phyloP scores from a whole-genome alignment of 345 rosid genomes.

The Lenwebbia sp. region DNA sequence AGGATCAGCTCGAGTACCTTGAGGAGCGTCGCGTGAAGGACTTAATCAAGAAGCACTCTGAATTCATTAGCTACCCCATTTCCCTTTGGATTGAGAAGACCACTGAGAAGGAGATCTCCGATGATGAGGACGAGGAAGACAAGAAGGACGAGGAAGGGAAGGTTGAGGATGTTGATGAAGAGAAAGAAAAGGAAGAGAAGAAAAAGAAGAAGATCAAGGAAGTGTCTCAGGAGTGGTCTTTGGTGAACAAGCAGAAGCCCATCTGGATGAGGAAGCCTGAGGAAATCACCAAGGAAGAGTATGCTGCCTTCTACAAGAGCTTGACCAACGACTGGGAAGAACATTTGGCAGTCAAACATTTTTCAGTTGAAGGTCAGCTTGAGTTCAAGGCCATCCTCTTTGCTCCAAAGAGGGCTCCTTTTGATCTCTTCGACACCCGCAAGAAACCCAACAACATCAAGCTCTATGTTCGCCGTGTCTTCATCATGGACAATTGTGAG shows the following conservation, averaged over 20 bases:
- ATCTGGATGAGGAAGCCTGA: conserved; percentile 97
- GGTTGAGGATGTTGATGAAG: conserved; percentile 73
- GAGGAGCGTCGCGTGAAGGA: conserved; percentile 88
- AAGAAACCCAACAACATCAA: conserved; percentile 92
- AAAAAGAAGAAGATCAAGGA: conserved; percentile 92
- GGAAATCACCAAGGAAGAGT: conserved; percentile 83
- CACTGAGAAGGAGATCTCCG: conserved; percentile 75
- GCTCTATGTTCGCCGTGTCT: conserved; percentile 87
- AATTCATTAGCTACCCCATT: conserved; percentile 82
- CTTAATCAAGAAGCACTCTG: conserved; percentile 88
- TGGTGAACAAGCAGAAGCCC: conserved; percentile 91
- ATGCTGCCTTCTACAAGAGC: conserved; percentile 91
- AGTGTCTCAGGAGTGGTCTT: conserved; percentile 76
- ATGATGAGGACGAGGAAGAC: conserved; percentile 88
- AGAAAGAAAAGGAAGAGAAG: conserved; percentile 61
- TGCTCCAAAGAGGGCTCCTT: conserved; percentile 89
- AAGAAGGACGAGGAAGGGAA: conserved; percentile 78
- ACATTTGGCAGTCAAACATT: conserved; percentile 82
- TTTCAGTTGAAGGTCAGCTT: conserved; percentile 91
- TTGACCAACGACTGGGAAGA: conserved; percentile 93
- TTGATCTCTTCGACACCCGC: conserved; percentile 82
- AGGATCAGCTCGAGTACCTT: conserved; percentile 82
- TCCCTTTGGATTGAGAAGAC: conserved; percentile 89
- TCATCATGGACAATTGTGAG: conserved; percentile 94
- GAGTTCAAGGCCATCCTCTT: conserved; percentile 89